A percentile compares a stretch with the other conserved stretches of the same genome.
Conservation (phyloP, 164 flowering plant genomes). For the Tetrastigma voinierianum region DNA sequence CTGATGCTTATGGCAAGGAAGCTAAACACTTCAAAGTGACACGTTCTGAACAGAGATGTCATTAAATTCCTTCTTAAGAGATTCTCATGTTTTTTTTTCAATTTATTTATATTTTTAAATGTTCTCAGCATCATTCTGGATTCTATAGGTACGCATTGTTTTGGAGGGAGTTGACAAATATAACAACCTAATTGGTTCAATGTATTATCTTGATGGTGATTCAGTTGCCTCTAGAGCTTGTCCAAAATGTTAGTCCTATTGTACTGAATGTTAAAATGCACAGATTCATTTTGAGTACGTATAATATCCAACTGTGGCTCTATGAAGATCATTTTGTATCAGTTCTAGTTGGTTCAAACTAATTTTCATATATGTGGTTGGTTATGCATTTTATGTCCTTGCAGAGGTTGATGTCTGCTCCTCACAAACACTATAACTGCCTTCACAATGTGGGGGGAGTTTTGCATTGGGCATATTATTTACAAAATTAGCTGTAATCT, state of each 20-base stretch:
- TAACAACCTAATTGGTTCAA: too few relatives aligned
- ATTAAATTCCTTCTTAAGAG: conserved; percentile 15
- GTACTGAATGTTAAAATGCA: neutral
- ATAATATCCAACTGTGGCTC: too few relatives aligned
- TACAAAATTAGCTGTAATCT: too few relatives aligned
- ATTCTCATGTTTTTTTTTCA: neutral
- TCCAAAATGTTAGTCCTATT: too few relatives aligned
- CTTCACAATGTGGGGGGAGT: neutral
- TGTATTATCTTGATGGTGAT: too few relatives aligned
- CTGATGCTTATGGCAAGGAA: conserved; percentile 84
- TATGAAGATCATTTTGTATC: neutral
- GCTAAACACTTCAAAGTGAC: conserved; percentile 93
- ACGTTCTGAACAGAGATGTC: conserved; percentile 83
- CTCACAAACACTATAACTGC: neutral
- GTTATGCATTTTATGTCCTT: neutral
- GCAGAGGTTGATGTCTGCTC: neutral
- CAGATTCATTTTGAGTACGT: too few relatives aligned
- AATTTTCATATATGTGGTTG: neutral
- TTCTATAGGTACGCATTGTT: conserved; percentile 84
- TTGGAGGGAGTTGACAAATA: conserved; percentile 88
- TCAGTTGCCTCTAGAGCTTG: too few relatives aligned
- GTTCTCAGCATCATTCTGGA: conserved; percentile 16
- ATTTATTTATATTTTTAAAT: neutral
- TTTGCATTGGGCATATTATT: neutral
- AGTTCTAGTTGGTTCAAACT: neutral